phyloP scores from a whole-genome alignment of 106 monocot genomes.

The Amphibolis antarctica region DNA sequence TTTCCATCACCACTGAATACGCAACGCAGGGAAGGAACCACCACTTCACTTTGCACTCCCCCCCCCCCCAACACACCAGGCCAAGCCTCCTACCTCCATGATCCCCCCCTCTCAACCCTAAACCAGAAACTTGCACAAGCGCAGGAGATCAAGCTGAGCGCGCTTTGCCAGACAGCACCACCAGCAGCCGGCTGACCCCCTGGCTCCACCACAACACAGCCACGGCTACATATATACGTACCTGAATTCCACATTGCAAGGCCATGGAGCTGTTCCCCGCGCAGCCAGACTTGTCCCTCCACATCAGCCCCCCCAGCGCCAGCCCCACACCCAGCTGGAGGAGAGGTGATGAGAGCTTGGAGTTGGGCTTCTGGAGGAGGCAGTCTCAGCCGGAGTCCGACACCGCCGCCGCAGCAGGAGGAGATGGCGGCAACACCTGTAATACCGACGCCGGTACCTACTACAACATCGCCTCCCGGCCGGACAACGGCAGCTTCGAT shows the following conservation, averaged over 20 bases:
- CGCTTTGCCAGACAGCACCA: too few species aligned
- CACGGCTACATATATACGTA: background rate
- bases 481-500: background rate
- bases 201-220: background rate
- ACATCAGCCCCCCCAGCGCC: constrained; percentile 46
- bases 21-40: constrained; percentile 9
- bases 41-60: constrained; percentile 11
- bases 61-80: too few species aligned
- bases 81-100: constrained; percentile 2
- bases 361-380: constrained; percentile 45
- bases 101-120: background rate
- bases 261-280: constrained; percentile 55
- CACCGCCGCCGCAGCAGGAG: background rate
- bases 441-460: too few species aligned
- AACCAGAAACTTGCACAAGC: background rate
- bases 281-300: constrained; percentile 49
- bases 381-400: constrained; percentile 20
- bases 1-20: constrained; percentile 5
- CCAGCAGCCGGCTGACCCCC: background rate
- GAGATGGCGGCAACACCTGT: background rate
- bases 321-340: constrained; percentile 6
- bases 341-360: constrained; percentile 14
- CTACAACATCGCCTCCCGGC: background rate
- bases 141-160: background rate
- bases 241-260: background rate